Percentiles rank a stretch among this genome's conserved stretches.
Evolutionary conservation across 768 basidiomycete species (phyloP).

Genomic region (Boletus pseudo-olivaceus): DNA sequence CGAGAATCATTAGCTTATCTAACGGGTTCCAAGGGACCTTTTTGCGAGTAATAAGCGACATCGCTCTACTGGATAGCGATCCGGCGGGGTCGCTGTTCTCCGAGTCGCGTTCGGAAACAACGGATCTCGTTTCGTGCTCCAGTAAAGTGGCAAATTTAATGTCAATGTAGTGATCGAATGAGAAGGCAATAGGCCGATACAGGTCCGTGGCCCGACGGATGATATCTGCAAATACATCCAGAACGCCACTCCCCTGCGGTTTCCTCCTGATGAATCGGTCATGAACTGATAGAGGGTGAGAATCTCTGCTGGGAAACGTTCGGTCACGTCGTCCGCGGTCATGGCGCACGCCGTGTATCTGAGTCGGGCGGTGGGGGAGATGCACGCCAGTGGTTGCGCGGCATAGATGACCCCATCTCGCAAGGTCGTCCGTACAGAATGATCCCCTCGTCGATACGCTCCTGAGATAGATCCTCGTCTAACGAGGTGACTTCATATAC

Average conservation of each 20-base stretch:
- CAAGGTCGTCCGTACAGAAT: conserved; percentile 26
- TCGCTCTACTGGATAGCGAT: neutral
- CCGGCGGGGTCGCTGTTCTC: neutral
- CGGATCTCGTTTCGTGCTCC: conserved; percentile 29
- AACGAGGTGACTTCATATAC: conserved; percentile 4
- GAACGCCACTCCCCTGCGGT: conserved; percentile 28
- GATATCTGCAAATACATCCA: conserved; percentile 34
- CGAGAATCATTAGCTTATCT: neutral
- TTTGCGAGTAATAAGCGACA: neutral
- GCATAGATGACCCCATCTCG: conserved; percentile 28
- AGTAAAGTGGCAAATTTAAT: conserved; percentile 35
- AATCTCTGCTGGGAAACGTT: conserved; percentile 18
- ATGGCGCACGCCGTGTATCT: conserved; percentile 34
- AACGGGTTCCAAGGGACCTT: neutral
- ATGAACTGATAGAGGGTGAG: conserved; percentile 32
- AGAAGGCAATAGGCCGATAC: conserved; percentile 29
- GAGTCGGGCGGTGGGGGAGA: conserved; percentile 11
- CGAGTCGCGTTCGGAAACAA: neutral
- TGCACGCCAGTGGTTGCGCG: conserved; percentile 21
- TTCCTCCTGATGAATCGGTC: conserved; percentile 27
- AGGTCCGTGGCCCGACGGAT: conserved; percentile 29
- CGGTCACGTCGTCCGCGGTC: conserved; percentile 35
- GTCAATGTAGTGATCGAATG: conserved; percentile 36
- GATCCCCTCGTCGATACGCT: neutral
- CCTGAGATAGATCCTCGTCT: conserved; percentile 11